Base-by-base conservation (phyloP, 441 rosid species). In the Hura crepitans region DNA sequence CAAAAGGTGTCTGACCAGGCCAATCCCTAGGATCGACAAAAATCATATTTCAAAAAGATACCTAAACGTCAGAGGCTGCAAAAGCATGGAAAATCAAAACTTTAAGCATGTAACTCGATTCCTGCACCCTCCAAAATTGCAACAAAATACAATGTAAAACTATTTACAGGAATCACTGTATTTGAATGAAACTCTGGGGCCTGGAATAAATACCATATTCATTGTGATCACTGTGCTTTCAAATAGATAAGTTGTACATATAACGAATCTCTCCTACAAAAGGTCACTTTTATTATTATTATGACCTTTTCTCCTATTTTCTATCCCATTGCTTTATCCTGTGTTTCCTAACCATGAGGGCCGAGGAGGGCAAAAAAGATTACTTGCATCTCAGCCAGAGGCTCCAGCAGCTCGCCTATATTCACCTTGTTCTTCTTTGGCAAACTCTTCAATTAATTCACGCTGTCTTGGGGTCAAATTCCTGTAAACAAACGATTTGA, bases 371-470 rank as follows among this genome's bases (percentile, higher is more conserved):
- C 65, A 46, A 43, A 22, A 6, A 55, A 7, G 28, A n/a, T 22
- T 4, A 9, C 46, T 3, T 12, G 18, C 39, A 25, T 51, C 61
- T 85, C 81, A 92, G 59, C 94, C 88, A 30, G 97, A 86, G 33
- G 96, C 92, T 60, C 87, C 99, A 11, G 93, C 93, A 33, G 93
- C 86, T 27, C 85, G 89, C 75, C 79, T 90, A 27, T 53, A 77
- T 68, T 90, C 99, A 10, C 96, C 97, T 72, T 78, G 93, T 76
- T 87, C 99, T 83, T 89, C 98, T 82, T 85, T 96, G 14, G 87
- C 86, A 66, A 91, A 93, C 77, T 96, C 98, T 79, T 96, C 98
- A 23, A 96, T 86, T 77, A 96, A 78, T 75, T 93, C 93, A 0
- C 95, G 94, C 72, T 96, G 98, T 78, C 96, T 89, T 27, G 76